Evolutionary conservation across 2,329 filamentous ascomycete species (phyloP), one percentile per base, ranked within the genome.

Genomic region (Didymella sp.): DNA sequence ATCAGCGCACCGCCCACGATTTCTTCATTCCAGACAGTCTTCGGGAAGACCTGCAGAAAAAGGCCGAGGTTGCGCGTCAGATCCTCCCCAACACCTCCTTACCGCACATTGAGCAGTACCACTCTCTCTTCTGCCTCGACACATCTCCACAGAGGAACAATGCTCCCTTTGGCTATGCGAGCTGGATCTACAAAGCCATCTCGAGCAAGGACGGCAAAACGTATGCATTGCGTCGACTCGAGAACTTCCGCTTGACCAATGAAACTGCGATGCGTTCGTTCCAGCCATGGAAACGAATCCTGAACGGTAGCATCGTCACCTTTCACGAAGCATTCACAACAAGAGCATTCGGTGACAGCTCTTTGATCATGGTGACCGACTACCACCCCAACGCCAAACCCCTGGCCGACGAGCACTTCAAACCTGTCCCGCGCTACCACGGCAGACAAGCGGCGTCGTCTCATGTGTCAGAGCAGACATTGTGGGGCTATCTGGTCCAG

Each of bases 401-500:
- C 0, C 83, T 99, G 22, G 86, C 89, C 30, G 94, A 98, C 70
- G 86, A 90, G 67, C 91, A 97, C 69, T 87, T 92, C 66, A 71
- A 78, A 50, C 71, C 68, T 9, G 64, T 71, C 42, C 67, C 69
- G 48, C 71, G 78, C 43, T 80, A 73, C 59, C 76, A 77, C 37
- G 75, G 76, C 31, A 64, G 75, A 31, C 71, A 76, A 41, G 56
- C 69, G 7, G 61, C 73, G 4, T 70, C 73, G 8, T 73, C 70
- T 74, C 73, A 63, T 76, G 77, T 73, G 76, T 75, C 74, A 82
- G 94, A 98, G 75, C 85, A 87, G 53, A 82, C 91, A 1, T 78
- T 99, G 1, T 99, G 95, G 95, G 87, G 87, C 41, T 99, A 98
- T 73, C 87, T 97, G 58, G 89, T 93, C 6, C 95, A 99, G 75